Conservation (phyloP, 768 basidiomycete genomes). For the Lentinus tigrinus region DNA sequence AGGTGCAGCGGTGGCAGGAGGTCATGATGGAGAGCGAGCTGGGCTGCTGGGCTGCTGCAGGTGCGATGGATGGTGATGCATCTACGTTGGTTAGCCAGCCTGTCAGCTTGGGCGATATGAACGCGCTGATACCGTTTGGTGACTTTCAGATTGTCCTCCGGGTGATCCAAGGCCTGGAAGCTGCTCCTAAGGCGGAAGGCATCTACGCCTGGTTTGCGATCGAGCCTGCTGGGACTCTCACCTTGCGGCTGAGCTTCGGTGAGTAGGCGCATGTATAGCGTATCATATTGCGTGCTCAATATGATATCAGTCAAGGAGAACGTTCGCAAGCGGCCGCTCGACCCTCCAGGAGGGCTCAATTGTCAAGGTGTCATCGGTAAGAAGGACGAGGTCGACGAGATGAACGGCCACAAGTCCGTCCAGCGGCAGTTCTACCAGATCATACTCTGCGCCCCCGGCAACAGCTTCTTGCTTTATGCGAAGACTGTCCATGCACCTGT, state of each 20-base stretch:
- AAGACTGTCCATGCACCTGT: conserved; percentile 97
- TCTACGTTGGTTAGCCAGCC: conserved; percentile 47
- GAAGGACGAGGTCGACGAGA: conserved; percentile 97
- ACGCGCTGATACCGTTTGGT: conserved; percentile 39
- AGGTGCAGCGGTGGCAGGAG: conserved; percentile 89
- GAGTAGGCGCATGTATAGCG: conserved; percentile 33
- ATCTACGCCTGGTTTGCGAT: conserved; percentile 97
- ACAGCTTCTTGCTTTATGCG: conserved; percentile 97
- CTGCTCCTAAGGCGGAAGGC: conserved; percentile 54
- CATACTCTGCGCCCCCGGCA: conserved; percentile 97
- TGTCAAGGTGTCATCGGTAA: conserved; percentile 98
- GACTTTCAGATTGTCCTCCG: conserved; percentile 15
- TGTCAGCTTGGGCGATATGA: conserved; percentile 46
- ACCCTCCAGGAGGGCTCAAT: conserved; percentile 87
- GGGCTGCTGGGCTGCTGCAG: conserved; percentile 96
- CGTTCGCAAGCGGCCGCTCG: conserved; percentile 92
- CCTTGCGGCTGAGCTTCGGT: conserved; percentile 90
- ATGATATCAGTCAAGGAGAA: conserved; percentile 86
- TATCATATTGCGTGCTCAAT: conserved; percentile 11
- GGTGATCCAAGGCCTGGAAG: conserved; percentile 13
- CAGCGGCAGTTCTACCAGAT: conserved; percentile 98
- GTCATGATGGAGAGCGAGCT: conserved; percentile 83
- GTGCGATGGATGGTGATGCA: conserved; percentile 74
- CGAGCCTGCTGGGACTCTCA: conserved; percentile 92
- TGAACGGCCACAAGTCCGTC: conserved; percentile 99